Base-by-base conservation (phyloP, 768 basidiomycete genomes). In the Panaeolus cyanescens region DNA sequence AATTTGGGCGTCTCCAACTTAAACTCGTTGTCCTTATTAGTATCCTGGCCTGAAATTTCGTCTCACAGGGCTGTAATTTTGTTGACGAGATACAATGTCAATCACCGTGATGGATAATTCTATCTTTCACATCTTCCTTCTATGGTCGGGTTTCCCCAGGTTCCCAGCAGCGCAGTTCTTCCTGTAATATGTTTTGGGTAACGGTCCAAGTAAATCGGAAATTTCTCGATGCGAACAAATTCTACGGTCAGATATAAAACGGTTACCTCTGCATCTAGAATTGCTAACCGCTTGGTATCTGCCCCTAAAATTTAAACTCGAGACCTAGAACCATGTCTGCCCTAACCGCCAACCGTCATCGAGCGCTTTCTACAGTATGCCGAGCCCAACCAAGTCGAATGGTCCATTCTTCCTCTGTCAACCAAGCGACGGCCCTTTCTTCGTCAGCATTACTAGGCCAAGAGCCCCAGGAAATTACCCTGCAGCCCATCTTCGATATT, bases 401-500 rank as follows among this genome's bases (percentile, higher is more conserved):
- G 20, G 66, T 72, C 34, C 70, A 74, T 59, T 66, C 71, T 4
- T 70, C 71, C 19, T 67, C 65, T 19, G 55, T 64, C 3, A 71
- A 56, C 37, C 68, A 65, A 19, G 68, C 69, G n/a, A 59, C 64
- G 17, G 59, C 61, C 55, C 62, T 70, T 40, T 65, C 67, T 33
- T 42, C 66, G n/a, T 37, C 69, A 45, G 56, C 61, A 10, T 54
- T 64, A 32, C 56, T 61, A 40, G 62, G 63, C 9, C 57, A 54
- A 20, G 67, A 69, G 32, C 36, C 67, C 32, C 64, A 72, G 50
- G 73, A 74, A 56, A 67, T 71, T 22, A 66, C 64, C 15, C 59
- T 71, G 19, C 70, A 71, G 10, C 73, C 72, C 40, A 80, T 82
- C 54, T 77, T 80, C 62, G 83, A 85, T 67, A 83, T 85, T 60